These are phyloP conservation scores for Trypanosoma platydactyli DNA, from an alignment of 208 protist species.

Conservation along the genomic window DNA sequence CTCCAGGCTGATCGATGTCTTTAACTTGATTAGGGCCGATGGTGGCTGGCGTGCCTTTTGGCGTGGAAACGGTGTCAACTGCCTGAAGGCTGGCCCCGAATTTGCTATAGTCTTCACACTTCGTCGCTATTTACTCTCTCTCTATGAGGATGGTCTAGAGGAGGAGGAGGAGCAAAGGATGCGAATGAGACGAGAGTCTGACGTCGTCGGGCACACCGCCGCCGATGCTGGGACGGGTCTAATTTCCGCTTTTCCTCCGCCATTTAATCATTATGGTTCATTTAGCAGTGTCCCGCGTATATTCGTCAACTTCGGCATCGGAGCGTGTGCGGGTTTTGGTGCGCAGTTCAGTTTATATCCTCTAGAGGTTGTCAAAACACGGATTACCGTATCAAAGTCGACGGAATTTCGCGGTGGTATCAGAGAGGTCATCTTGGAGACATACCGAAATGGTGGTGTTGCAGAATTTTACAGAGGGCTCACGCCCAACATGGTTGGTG, in stretches of 20 bases:
- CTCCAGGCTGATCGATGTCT: constrained; percentile 63
- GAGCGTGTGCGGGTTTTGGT: constrained; percentile 78
- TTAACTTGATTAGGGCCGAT: constrained; percentile 73
- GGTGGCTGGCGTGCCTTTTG: constrained; percentile 82
- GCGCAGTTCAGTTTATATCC: constrained; percentile 88
- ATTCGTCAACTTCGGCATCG: constrained; percentile 82
- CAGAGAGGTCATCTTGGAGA: constrained; percentile 45
- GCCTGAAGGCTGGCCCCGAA: constrained; percentile 89
- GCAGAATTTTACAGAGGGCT: constrained; percentile 85
- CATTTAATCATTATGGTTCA: constrained; percentile 50
- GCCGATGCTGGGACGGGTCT: neutral
- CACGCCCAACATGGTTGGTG: constrained; percentile 84
- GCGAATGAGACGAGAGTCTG: neutral
- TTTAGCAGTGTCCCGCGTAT: constrained; percentile 60
- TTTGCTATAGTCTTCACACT: constrained; percentile 91
- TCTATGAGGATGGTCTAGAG: constrained; percentile 81
- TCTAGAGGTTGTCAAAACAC: constrained; percentile 91
- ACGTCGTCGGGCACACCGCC: neutral
- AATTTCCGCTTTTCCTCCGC: constrained; percentile 56
- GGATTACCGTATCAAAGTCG: constrained; percentile 71
- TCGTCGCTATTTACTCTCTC: constrained; percentile 69
- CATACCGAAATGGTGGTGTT: constrained; percentile 70
- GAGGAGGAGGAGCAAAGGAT: constrained; percentile 40
- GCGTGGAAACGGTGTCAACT: constrained; percentile 90
- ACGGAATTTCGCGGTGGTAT: constrained; percentile 76